These are phyloP conservation scores for Candida sp. DNA, from an alignment of 1,139 yeast genomes.

Conservation along the genomic window DNA sequence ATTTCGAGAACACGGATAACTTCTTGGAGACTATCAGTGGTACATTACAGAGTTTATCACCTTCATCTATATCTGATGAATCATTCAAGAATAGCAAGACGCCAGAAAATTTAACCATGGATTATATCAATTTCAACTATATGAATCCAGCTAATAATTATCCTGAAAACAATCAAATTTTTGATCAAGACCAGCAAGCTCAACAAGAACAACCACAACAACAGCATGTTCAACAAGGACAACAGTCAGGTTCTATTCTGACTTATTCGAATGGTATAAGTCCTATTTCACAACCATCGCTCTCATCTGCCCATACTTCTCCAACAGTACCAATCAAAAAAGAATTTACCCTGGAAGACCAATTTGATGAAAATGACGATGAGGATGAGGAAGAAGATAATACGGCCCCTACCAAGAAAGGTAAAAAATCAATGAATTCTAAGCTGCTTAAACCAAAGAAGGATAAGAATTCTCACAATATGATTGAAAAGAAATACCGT, in stretches of 20 bases:
- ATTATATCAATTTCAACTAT: background rate
- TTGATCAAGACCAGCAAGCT: background rate
- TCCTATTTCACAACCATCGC: slow-evolving; percentile 1
- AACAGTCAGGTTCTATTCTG: background rate
- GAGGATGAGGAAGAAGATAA: background rate
- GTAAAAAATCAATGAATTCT: slow-evolving; percentile 3
- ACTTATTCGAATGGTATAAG: slow-evolving; percentile 1
- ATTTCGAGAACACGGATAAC: slow-evolving; percentile 34
- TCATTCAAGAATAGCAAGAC: background rate
- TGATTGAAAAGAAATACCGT: slow-evolving; percentile 77
- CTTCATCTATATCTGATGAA: slow-evolving; percentile 1
- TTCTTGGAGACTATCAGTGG: slow-evolving; percentile 32
- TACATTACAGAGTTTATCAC: slow-evolving; percentile 8
- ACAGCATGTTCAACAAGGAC: background rate
- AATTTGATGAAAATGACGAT: background rate
- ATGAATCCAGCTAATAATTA: background rate
- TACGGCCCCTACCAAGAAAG: slow-evolving; percentile 4
- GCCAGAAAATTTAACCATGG: background rate
- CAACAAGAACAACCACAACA: background rate
- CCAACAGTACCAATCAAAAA: background rate
- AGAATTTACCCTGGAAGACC: background rate
- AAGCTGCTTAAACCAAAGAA: slow-evolving; percentile 39
- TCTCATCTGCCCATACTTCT: slow-evolving; percentile 1
- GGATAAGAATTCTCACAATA: slow-evolving; percentile 71
- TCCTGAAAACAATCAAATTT: background rate